Conservation (phyloP, 441 rosid species). For the Theobroma grandiflorum region DNA sequence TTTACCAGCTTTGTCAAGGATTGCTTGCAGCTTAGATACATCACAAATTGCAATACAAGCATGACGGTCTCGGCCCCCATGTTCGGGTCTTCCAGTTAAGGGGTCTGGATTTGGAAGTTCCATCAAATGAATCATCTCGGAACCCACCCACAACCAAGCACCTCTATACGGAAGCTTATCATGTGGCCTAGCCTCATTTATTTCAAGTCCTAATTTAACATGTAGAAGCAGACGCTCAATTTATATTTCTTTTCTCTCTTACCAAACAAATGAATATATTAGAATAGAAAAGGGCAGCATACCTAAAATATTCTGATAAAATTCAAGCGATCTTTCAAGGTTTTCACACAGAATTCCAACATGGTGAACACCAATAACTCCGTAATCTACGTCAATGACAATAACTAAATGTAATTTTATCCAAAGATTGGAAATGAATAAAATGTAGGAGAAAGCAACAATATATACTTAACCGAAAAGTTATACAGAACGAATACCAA, state of each 20-base stretch:
- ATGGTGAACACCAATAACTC: conserved; percentile 83
- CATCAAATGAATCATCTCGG: conserved; percentile 98
- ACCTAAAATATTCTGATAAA: conserved; percentile 84
- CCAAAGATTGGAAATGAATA: background rate
- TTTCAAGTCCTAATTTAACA: conserved; percentile 69
- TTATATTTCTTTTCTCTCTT: background rate
- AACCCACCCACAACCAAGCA: conserved; percentile 98
- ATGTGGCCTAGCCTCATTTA: conserved; percentile 92
- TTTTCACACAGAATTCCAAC: conserved; percentile 87
- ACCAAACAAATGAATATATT: background rate
- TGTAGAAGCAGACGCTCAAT: conserved; percentile 3
- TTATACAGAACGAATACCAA: background rate
- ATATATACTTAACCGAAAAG: background rate
- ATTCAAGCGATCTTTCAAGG: conserved; percentile 86
- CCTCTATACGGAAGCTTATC: conserved; percentile 97
- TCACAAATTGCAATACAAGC: conserved; percentile 85
- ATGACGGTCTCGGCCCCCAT: conserved; percentile 96
- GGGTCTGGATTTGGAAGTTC: conserved; percentile 99
- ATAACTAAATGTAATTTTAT: conserved; percentile 7
- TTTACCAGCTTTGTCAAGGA: conserved; percentile 86
- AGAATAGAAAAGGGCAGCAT: conserved; percentile 9
- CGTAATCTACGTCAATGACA: conserved; percentile 62
- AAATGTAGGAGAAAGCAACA: conserved; percentile 1
- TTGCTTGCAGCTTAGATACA: conserved; percentile 73
- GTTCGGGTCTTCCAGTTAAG: conserved; percentile 82